A percentile compares a stretch with the other conserved stretches of the same genome.
phyloP scores from a whole-genome alignment of 2,329 filamentous ascomycete species.

The Apiospora saccharicola region DNA sequence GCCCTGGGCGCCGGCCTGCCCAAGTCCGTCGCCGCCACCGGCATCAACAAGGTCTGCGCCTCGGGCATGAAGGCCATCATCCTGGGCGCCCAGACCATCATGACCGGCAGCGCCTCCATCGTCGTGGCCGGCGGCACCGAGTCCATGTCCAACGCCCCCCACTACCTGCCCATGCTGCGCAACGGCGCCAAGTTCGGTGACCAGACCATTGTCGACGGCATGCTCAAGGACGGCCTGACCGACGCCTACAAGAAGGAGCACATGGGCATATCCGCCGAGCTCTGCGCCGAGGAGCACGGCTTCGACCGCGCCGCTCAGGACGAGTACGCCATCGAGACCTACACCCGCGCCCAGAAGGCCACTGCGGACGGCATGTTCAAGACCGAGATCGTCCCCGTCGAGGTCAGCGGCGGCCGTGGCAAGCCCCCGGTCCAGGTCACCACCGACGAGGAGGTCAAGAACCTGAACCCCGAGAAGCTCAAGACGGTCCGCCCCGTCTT shows the following conservation, averaged over 20 bases:
- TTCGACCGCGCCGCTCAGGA: slow-evolving; percentile 89
- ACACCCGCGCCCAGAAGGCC: slow-evolving; percentile 76
- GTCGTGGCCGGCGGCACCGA: slow-evolving; percentile 95
- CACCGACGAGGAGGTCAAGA: slow-evolving; percentile 95
- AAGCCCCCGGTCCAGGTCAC: slow-evolving; percentile 85
- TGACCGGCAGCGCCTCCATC: slow-evolving; percentile 91
- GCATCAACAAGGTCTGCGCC: slow-evolving; percentile 99
- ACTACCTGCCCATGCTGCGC: slow-evolving; percentile 91
- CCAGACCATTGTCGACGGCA: slow-evolving; percentile 85
- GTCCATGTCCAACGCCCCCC: slow-evolving; percentile 97
- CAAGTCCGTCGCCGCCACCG: slow-evolving; percentile 83
- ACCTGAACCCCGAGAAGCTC: slow-evolving; percentile 85
- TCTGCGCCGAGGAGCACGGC: slow-evolving; percentile 84
- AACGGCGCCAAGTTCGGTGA: slow-evolving; percentile 93
- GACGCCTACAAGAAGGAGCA: slow-evolving; percentile 96
- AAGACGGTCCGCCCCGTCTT: slow-evolving; percentile 86
- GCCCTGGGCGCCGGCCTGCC: slow-evolving; percentile 87
- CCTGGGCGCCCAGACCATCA: slow-evolving; percentile 94
- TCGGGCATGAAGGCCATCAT: slow-evolving; percentile 94
- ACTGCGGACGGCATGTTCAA: slow-evolving; percentile 82
- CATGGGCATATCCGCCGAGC: slow-evolving; percentile 93
- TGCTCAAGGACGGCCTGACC: slow-evolving; percentile 92
- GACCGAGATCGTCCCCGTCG: slow-evolving; percentile 87
- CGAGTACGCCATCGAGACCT: slow-evolving; percentile 92
- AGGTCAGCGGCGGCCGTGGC: slow-evolving; percentile 86